Conservation (phyloP, 768 basidiomycete genomes). For the Mrakia gelida region DNA sequence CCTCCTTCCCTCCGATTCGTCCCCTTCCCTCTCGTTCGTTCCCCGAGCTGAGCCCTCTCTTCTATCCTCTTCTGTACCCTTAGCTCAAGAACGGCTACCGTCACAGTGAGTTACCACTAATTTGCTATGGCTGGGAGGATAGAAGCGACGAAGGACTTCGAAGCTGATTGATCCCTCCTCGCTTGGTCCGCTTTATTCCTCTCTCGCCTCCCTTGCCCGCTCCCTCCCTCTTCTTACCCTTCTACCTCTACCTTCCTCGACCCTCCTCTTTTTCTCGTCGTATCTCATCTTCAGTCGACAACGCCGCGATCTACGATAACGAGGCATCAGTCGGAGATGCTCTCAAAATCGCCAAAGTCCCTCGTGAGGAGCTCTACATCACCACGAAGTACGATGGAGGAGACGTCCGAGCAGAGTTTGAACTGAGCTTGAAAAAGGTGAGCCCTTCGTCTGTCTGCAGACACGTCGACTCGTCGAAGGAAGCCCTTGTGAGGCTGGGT, state of each 20-base stretch:
- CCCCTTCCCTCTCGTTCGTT: neutral
- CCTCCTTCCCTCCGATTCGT: neutral
- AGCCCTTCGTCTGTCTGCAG: no score
- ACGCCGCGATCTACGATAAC: conserved; percentile 39
- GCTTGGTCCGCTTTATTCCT: neutral
- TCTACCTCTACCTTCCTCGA: no score
- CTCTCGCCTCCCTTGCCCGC: neutral
- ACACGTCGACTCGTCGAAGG: no score
- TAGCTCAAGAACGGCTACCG: conserved; percentile 4
- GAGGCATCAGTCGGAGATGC: conserved; percentile 34
- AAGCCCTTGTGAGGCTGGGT: no score
- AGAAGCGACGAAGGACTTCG: neutral
- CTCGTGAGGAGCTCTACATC: conserved; percentile 52
- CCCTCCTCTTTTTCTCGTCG: neutral
- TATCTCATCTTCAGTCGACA: neutral
- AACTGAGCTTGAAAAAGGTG: conserved; percentile 50
- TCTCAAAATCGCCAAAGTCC: conserved; percentile 30
- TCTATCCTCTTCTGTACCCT: neutral
- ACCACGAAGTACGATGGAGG: conserved; percentile 52
- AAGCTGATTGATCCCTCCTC: neutral
- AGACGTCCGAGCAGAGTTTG: conserved; percentile 52
- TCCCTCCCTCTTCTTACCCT: no score
- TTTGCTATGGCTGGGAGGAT: neutral
- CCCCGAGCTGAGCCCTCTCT: neutral
- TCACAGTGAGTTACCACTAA: neutral